Base-by-base conservation (phyloP, 768 basidiomycete genomes). In the Neoboletus subvelutipes region DNA sequence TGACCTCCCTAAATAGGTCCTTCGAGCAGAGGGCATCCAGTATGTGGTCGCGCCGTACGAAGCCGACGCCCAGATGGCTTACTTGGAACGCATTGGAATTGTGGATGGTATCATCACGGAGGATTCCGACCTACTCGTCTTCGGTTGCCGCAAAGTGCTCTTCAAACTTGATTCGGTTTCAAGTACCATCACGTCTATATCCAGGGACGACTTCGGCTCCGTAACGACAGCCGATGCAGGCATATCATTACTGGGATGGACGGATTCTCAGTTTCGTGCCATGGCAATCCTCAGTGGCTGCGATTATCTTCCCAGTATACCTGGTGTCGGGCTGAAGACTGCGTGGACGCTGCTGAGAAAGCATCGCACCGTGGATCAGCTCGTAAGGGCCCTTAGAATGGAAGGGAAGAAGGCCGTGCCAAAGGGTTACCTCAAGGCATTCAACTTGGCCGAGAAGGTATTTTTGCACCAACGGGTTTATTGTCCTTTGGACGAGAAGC, bases 1-100 rank as follows among this genome's bases (percentile, higher is more conserved):
- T 59, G 55, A 65, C 31, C n/a, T 42, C 34, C 47, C 41, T 37
- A 13, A 55, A 11, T 62, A 98, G 95, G 95, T 91, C 12, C 78
- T 99, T 33, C 82, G 82, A 47, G 90, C 88, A 12, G 95, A 97
- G 67, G 74, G 76, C 18, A 82, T 98, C 9, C 70, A 81, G 20
- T 97, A 96, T 68, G 77, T 98, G 39, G 97, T 98, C 18, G 96
- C 97, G 5, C 97, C 97, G 0, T 99, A 98, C 71, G 97, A 99
- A 78, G 97, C 97, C 1, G 97, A 99, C 67, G 94, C 97, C 1
- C 97, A 99, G 71, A 82, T 99, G 55, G 89, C 92, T 45, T 98
- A 89, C 73, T 82, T 99, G 43, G 97, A 98, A 68, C 83, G 83
- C 48, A 71, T 77, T 42, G 92, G 92, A 18, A 65, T 90, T 34